Evolutionary conservation across 148 eudicot species (phyloP).

Genomic region (Euryodendron excelsum): DNA sequence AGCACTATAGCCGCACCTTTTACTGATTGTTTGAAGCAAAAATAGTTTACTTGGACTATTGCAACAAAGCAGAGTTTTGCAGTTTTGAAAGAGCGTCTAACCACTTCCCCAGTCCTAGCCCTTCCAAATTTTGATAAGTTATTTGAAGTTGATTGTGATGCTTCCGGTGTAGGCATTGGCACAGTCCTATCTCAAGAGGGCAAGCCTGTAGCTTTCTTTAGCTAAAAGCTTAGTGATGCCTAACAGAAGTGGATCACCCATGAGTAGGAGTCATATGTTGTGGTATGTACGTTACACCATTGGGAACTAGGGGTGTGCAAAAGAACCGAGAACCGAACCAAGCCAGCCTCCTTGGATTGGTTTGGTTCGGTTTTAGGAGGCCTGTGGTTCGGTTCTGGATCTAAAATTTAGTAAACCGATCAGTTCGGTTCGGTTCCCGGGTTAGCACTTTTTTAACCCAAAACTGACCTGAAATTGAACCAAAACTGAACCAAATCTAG

Average conservation of each 20-base stretch:
- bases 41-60: not conserved
- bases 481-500: too few species aligned
- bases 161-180: not conserved
- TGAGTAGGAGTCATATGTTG: constrained; percentile 4
- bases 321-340: too few species aligned
- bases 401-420: too few species aligned
- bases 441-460: too few species aligned
- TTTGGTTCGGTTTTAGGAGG: too few species aligned
- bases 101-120: not conserved
- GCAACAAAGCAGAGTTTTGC: not conserved
- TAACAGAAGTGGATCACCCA: not conserved
- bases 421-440: too few species aligned
- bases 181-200: not conserved
- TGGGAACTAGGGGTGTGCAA: too few species aligned
- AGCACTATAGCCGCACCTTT: constrained; percentile 9
- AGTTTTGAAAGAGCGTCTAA: not conserved
- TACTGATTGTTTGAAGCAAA: constrained; percentile 7
- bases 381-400: too few species aligned
- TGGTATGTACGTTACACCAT: not conserved
- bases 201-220: not conserved
- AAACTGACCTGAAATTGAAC: too few species aligned
- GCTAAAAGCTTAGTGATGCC: constrained; percentile 9
- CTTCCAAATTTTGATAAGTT: not conserved
- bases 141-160: constrained; percentile 5
- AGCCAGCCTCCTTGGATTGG: too few species aligned